Conservation (phyloP, 208 protist genomes). For the Leishmania mexicana region DNA sequence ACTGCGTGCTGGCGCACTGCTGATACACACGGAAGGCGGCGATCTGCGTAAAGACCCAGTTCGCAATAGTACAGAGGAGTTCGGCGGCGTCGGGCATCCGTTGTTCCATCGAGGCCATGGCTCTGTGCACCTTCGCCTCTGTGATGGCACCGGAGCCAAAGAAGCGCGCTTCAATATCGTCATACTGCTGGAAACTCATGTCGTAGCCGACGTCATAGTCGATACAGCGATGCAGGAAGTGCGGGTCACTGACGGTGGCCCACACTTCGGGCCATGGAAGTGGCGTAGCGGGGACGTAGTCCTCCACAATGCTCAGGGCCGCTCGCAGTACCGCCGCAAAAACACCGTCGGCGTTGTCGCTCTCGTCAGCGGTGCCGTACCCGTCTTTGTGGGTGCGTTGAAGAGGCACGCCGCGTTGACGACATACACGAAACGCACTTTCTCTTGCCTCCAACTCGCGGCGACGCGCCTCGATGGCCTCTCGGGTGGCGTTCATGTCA, state of each 20-base stretch:
- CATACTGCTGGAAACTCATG: conserved; percentile 38
- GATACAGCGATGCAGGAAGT: conserved; percentile 43
- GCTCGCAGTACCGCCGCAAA: conserved; percentile 36
- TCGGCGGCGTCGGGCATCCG: conserved; percentile 3
- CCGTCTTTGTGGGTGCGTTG: conserved; percentile 5
- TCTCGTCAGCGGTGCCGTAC: conserved; percentile 5
- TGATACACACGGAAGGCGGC: conserved; percentile 38
- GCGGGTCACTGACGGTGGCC: conserved; percentile 33
- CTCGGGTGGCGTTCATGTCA: conserved; percentile 41
- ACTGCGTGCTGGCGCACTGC: conserved; percentile 41
- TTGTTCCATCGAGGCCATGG: conserved; percentile 2
- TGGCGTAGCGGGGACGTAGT: conserved; percentile 9
- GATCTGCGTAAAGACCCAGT: conserved; percentile 58
- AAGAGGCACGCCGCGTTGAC: conserved; percentile 11
- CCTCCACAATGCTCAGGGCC: conserved; percentile 42
- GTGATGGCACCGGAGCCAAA: conserved; percentile 19
- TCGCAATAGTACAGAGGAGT: conserved; percentile 30
- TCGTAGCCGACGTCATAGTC: conserved; percentile 45
- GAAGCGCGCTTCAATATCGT: conserved; percentile 32
- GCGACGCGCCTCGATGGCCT: conserved; percentile 24
- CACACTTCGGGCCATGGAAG: conserved; percentile 48
- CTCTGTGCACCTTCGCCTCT: conserved; percentile 23
- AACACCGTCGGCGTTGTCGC: conserved; percentile 11
- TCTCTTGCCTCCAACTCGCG: conserved; percentile 25
- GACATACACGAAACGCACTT: conserved; percentile 11